Evolutionary conservation across 2,329 filamentous ascomycete species (phyloP).

Genomic region (Pseudogymnoascus sp.): DNA sequence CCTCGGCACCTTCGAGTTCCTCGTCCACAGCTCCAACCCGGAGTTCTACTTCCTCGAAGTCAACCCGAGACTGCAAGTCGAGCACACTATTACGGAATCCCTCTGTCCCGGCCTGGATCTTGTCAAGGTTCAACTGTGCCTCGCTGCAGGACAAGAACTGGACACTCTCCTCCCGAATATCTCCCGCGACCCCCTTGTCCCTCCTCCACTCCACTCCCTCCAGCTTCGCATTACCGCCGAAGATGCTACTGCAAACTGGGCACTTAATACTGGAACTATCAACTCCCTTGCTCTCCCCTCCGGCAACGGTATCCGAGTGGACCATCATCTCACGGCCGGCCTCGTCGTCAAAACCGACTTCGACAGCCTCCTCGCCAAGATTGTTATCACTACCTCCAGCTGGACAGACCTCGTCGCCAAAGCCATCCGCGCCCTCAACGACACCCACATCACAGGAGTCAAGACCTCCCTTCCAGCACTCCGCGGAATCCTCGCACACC

Average conservation of each 20-base stretch:
- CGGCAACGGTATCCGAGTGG: conserved; percentile 48
- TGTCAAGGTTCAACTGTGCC: conserved; percentile 32
- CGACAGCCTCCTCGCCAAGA: conserved; percentile 43
- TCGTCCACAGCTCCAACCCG: conserved; percentile 43
- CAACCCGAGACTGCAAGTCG: conserved; percentile 29
- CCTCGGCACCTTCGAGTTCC: conserved; percentile 59
- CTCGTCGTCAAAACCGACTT: conserved; percentile 42
- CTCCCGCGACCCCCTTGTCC: conserved; percentile 30
- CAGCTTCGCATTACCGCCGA: conserved; percentile 42
- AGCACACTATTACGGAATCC: conserved; percentile 30
- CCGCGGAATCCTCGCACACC: conserved; percentile 45
- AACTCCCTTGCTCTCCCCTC: conserved; percentile 46
- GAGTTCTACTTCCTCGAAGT: conserved; percentile 37
- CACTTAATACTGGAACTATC: conserved; percentile 55
- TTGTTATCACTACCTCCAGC: conserved; percentile 40
- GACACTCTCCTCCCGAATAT: conserved; percentile 29
- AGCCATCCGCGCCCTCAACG: conserved; percentile 48
- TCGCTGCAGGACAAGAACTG: conserved; percentile 31
- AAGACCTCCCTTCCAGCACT: conserved; percentile 53
- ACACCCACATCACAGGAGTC: conserved; percentile 50
- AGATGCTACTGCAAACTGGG: conserved; percentile 40
- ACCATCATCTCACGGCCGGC: conserved; percentile 36
- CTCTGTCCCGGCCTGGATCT: conserved; percentile 34
- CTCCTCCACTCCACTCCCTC: conserved; percentile 34
- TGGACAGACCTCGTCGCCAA: conserved; percentile 50